Percentiles rank a stretch among this genome's conserved stretches.
Conservation (phyloP, 2,329 filamentous ascomycete genomes). For the Lasiodiplodia gonubiensis region DNA sequence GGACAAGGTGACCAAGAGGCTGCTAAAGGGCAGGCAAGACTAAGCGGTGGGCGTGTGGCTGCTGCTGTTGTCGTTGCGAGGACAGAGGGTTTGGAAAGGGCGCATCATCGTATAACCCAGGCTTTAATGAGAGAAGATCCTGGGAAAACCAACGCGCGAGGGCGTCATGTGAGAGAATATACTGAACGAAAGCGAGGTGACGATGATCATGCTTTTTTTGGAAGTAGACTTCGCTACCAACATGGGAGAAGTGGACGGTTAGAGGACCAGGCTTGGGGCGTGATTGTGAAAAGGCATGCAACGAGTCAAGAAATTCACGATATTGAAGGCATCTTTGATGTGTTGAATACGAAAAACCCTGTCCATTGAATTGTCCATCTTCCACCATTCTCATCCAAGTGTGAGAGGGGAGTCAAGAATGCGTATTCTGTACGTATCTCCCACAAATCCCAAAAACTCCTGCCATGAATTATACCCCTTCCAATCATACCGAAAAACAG, state of each 20-base stretch:
- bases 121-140: constrained; percentile 3
- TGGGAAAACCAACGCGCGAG: not conserved
- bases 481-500: not conserved
- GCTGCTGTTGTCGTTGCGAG: not conserved
- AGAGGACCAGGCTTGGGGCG: not conserved
- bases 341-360: not conserved
- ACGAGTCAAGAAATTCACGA: constrained; percentile 12
- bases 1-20: constrained; percentile 98
- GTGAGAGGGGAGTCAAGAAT: not conserved
- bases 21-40: constrained; percentile 97
- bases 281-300: constrained; percentile 9
- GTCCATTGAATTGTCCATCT: not conserved
- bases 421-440: not conserved
- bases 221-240: constrained; percentile 3
- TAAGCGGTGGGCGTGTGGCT: constrained; percentile 38
- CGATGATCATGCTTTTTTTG: constrained; percentile 20
- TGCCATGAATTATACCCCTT: not conserved
- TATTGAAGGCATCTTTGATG: constrained; percentile 6
- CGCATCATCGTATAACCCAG: constrained; percentile 9
- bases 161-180: not conserved
- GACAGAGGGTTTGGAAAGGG: not conserved
- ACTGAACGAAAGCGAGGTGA: constrained; percentile 13
- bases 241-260: not conserved
- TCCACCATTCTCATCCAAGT: not conserved
- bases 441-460: not conserved